phyloP scores from a whole-genome alignment of 2,329 filamentous ascomycete genomes.

The Shiraia bambusicola region DNA sequence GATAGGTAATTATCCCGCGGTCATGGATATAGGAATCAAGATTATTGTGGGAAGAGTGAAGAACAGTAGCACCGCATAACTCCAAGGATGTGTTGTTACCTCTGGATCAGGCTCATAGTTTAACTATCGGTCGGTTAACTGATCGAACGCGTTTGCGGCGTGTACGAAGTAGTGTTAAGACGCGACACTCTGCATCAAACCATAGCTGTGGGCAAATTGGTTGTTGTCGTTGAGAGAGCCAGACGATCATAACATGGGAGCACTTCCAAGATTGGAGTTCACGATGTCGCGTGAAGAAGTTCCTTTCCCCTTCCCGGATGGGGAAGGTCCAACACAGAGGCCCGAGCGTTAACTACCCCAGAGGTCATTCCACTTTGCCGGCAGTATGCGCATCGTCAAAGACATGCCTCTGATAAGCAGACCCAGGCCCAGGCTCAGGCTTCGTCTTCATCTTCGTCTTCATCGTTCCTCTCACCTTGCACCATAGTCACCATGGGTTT shows the following conservation, averaged over 20 bases:
- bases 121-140: too few relatives aligned
- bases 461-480: slow-evolving; percentile 1
- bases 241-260: too few relatives aligned
- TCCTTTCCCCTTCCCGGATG: slow-evolving; percentile 1
- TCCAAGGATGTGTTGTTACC: too few relatives aligned
- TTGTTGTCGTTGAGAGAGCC: background rate
- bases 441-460: background rate
- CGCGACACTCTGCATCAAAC: too few relatives aligned
- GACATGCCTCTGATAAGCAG: slow-evolving; percentile 17
- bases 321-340: slow-evolving; percentile 21
- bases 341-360: slow-evolving; percentile 6
- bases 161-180: too few relatives aligned
- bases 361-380: background rate
- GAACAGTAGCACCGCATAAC: too few relatives aligned
- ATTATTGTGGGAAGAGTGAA: too few relatives aligned
- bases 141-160: too few relatives aligned
- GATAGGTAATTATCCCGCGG: too few relatives aligned
- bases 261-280: background rate
- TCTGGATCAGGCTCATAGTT: too few relatives aligned
- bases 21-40: too few relatives aligned
- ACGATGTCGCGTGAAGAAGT: background rate
- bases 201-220: background rate
- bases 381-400: slow-evolving; percentile 5
- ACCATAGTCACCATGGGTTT: slow-evolving; percentile 51
- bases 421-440: slow-evolving; percentile 5